These are phyloP conservation scores for Mucor lusitanicus DNA, from an alignment of 371 early-diverging fungal genomes.

Conservation along the genomic window DNA sequence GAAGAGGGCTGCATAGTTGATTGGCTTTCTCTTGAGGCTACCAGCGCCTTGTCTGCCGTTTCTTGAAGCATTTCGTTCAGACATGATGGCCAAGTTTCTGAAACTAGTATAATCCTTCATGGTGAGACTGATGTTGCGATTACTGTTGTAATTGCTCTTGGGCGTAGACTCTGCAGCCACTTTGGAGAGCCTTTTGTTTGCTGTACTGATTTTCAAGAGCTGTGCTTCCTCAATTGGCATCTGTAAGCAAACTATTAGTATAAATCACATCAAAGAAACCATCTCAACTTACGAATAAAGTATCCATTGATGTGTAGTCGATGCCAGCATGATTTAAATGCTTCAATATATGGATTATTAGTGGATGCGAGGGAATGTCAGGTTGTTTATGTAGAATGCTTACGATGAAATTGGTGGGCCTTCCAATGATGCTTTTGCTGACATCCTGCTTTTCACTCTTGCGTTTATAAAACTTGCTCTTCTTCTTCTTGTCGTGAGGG, in stretches of 20 bases:
- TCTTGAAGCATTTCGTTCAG: not conserved
- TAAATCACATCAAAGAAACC: not conserved
- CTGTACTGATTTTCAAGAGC: not conserved
- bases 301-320: not conserved
- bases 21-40: not conserved
- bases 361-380: not conserved
- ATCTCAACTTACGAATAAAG: not conserved
- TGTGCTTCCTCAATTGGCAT: not conserved
- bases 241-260: not conserved
- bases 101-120: not conserved
- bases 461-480: not conserved
- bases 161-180: not conserved
- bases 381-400: not conserved
- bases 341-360: not conserved
- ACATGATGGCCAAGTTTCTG: not conserved
- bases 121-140: not conserved
- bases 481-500: not conserved
- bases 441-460: not conserved
- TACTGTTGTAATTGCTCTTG: not conserved
- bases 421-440: not conserved
- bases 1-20: not conserved
- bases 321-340: not conserved
- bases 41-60: not conserved
- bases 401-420: not conserved
- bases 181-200: not conserved